A percentile compares a stretch with the other conserved stretches of the same genome.
These are phyloP conservation scores for Peronospora farinosa DNA, from an alignment of 352 stramenopile species.

Conservation along the genomic window DNA sequence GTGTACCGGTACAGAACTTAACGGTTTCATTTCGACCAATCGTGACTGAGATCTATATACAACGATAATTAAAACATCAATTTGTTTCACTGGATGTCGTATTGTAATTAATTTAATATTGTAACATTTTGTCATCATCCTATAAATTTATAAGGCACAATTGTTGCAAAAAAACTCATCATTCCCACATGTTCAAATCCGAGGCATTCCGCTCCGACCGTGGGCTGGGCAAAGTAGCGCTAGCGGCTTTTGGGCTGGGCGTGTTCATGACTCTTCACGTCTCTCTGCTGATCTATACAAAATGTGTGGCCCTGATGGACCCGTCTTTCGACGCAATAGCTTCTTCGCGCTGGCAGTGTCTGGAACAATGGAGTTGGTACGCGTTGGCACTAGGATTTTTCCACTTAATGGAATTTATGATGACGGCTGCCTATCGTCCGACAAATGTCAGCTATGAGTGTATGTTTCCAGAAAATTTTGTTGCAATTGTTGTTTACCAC, in stretches of 20 bases:
- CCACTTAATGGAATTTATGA: slow-evolving; percentile 79
- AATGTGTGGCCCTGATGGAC: slow-evolving; percentile 19
- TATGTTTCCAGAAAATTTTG: slow-evolving; percentile 20
- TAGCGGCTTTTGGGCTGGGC: slow-evolving; percentile 71
- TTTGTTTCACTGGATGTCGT: too few relatives aligned
- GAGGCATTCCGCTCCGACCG: slow-evolving; percentile 71
- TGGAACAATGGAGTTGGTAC: slow-evolving; percentile 72
- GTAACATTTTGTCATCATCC: too few relatives aligned
- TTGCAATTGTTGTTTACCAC: neutral
- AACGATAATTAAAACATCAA: too few relatives aligned
- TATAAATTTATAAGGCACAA: too few relatives aligned
- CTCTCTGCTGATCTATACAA: slow-evolving; percentile 37
- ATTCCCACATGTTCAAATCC: slow-evolving; percentile 36
- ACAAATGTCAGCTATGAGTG: slow-evolving; percentile 77
- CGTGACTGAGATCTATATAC: too few relatives aligned
- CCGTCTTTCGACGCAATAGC: slow-evolving; percentile 8
- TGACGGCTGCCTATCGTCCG: slow-evolving; percentile 77
- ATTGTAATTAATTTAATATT: too few relatives aligned
- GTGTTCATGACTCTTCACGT: slow-evolving; percentile 68
- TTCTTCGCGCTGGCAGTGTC: slow-evolving; percentile 37
- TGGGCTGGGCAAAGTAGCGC: slow-evolving; percentile 64
- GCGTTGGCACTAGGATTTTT: slow-evolving; percentile 73
- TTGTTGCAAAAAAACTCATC: too few relatives aligned
- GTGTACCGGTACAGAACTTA: too few relatives aligned
- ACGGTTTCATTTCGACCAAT: too few relatives aligned